phyloP scores from a whole-genome alignment of 1,284 basidiomycete genomes.

The Cystobasidium slooffiae region DNA sequence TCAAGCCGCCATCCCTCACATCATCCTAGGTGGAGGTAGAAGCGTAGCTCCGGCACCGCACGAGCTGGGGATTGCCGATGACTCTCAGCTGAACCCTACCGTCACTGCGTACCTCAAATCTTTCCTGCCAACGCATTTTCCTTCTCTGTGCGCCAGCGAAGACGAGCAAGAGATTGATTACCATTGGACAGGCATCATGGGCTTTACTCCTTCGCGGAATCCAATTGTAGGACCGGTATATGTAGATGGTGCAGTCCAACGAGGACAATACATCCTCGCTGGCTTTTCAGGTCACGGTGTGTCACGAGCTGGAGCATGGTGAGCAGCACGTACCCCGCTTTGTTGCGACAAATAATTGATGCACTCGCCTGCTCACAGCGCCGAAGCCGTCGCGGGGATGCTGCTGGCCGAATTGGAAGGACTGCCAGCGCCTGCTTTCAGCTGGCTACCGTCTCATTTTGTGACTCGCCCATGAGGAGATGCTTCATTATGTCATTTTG shows the following conservation, averaged over 20 bases:
- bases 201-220: conserved; percentile 67
- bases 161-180: conserved; percentile 62
- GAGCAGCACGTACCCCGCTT: conserved; percentile 49
- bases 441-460: conserved; percentile 70
- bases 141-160: conserved; percentile 62
- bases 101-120: conserved; percentile 63
- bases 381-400: conserved; percentile 70
- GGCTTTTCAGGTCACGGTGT: conserved; percentile 81
- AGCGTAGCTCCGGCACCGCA: conserved; percentile 60
- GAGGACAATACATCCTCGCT: conserved; percentile 72
- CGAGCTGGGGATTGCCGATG: conserved; percentile 68
- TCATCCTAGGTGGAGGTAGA: conserved; percentile 75
- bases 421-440: conserved; percentile 63
- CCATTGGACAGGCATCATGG: conserved; percentile 81
- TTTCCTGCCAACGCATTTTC: conserved; percentile 68
- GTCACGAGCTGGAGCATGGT: conserved; percentile 75
- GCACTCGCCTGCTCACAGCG: conserved; percentile 60
- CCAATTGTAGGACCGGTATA: conserved; percentile 74
- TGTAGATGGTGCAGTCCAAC: conserved; percentile 51
- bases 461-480: conserved; percentile 58
- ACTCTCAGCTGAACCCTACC: conserved; percentile 62
- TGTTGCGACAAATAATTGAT: conserved; percentile 17
- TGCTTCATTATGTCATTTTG: background rate
- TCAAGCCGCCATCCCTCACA: conserved; percentile 61
- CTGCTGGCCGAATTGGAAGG: conserved; percentile 63